Conservation (phyloP, 257 asterid species). For the Lycium barbarum region DNA sequence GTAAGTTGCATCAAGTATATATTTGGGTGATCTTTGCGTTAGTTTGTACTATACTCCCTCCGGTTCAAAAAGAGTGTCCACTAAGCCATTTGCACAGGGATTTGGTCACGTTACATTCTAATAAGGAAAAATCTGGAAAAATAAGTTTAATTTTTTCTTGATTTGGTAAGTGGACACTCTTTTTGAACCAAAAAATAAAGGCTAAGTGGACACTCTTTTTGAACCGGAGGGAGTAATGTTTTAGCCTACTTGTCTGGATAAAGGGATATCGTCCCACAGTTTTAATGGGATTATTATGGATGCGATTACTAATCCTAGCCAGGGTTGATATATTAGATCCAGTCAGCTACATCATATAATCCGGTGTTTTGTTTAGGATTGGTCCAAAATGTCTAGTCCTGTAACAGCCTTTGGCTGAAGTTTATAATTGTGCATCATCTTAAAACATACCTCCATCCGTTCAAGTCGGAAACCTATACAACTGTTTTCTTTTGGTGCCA, state of each 20-base stretch:
- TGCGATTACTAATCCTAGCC: neutral
- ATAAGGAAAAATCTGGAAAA: too few relatives aligned
- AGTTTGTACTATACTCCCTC: neutral
- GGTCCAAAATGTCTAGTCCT: neutral
- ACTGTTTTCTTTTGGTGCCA: neutral
- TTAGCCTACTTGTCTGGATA: neutral
- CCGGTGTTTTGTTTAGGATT: neutral
- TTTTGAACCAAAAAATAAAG: too few relatives aligned
- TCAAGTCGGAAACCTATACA: neutral
- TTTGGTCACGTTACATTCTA: too few relatives aligned
- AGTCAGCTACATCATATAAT: neutral
- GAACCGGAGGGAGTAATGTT: neutral
- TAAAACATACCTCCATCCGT: neutral
- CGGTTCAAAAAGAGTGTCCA: too few relatives aligned
- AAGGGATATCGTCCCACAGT: neutral
- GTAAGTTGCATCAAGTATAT: neutral
- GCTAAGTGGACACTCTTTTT: too few relatives aligned
- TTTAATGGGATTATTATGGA: neutral
- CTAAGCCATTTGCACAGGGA: too few relatives aligned
- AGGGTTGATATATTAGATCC: constrained; percentile 4
- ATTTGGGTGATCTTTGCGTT: neutral
- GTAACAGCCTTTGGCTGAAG: neutral
- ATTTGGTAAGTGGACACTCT: too few relatives aligned
- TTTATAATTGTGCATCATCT: neutral
- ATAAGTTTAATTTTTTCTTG: too few relatives aligned